Evolutionary conservation across 2,329 filamentous ascomycete species (phyloP).

Genomic region (Proliferodiscus dingleyae): DNA sequence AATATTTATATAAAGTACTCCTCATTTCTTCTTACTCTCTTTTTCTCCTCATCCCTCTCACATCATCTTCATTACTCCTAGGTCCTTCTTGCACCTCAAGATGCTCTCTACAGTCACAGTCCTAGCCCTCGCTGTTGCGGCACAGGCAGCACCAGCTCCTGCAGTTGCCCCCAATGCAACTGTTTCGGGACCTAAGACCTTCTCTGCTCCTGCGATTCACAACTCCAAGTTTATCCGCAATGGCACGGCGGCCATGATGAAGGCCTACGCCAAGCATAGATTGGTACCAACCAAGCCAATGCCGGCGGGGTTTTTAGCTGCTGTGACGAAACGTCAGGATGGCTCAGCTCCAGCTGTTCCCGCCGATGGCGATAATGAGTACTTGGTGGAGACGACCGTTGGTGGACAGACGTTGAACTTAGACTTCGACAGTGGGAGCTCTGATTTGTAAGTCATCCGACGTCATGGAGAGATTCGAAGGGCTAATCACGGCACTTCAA

Average conservation of each 20-base stretch:
- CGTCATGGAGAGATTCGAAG: neutral
- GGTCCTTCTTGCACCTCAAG: constrained; percentile 9
- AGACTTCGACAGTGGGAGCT: constrained; percentile 30
- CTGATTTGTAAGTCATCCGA: constrained; percentile 27
- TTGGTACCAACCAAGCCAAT: constrained; percentile 25
- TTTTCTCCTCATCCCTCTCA: constrained; percentile 5
- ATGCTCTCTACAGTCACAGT: constrained; percentile 27
- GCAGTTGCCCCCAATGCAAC: neutral
- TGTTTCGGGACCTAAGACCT: constrained; percentile 7
- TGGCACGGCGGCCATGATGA: constrained; percentile 29
- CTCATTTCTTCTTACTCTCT: constrained; percentile 8
- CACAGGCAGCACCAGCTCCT: constrained; percentile 20
- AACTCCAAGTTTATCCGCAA: constrained; percentile 27
- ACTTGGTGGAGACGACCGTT: constrained; percentile 23
- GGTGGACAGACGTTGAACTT: constrained; percentile 29
- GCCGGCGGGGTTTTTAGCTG: constrained; percentile 17
- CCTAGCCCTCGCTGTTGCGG: constrained; percentile 23
- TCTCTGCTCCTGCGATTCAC: constrained; percentile 26
- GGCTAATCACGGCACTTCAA: constrained; percentile 2
- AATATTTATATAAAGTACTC: too few species aligned
- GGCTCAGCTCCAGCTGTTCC: constrained; percentile 21
- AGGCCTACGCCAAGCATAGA: constrained; percentile 30
- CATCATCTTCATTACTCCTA: constrained; percentile 5
- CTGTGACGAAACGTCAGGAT: constrained; percentile 28
- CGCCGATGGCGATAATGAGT: constrained; percentile 24